Evolutionary conservation across 139 green algal species (phyloP), one percentile per base, ranked within the genome.

Genomic region (Asterochloris sp.): DNA sequence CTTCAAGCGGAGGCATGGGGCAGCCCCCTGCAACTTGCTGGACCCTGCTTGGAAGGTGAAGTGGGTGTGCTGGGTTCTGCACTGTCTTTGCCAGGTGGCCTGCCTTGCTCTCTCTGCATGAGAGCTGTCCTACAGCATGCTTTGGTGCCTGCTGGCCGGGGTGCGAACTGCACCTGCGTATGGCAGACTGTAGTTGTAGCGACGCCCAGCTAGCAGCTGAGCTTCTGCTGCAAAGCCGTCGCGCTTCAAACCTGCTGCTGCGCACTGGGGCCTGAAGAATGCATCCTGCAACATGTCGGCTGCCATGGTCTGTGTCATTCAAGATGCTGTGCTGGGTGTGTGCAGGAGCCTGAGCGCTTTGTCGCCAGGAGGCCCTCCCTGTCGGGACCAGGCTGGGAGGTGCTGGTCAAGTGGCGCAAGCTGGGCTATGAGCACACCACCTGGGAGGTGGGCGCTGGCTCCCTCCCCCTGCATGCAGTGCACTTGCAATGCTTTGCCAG

Each of bases 321-420:
- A 54, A 54, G 38, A 54, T 54, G 6, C 38, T 54, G 38, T 54
- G 2, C 6, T 17, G 26, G 17, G 19, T 29, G 24, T 78, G 82
- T 79, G 38, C 11, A 78, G 69, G 67, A 83, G 47, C 82, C 83
- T 0, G 74, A 84, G 80, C 64, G 83, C 17, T 89, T 96, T 60
- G 78, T 96, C 26, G 87, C 92, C 14, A 88, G 95, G 17, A 88
- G 95, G 19, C 91, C 91, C 60, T 88, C 80, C 11, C 91, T 88
- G 6, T 81, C 80, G 66, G 90, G 85, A 14, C 95, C 95, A 6
- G 94, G 95, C 26, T 98, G 95, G 95, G 92, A 98, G 87, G 91
- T 97, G 78, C 90, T 98, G 74, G 87, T 97, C 71, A 96, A 96
- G 87, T 98, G 95, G 95, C 82, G 29, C 13, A 69, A 81, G 26